Evolutionary conservation across 2,329 filamentous ascomycete species (phyloP).

Genomic region (Nemania serpens): DNA sequence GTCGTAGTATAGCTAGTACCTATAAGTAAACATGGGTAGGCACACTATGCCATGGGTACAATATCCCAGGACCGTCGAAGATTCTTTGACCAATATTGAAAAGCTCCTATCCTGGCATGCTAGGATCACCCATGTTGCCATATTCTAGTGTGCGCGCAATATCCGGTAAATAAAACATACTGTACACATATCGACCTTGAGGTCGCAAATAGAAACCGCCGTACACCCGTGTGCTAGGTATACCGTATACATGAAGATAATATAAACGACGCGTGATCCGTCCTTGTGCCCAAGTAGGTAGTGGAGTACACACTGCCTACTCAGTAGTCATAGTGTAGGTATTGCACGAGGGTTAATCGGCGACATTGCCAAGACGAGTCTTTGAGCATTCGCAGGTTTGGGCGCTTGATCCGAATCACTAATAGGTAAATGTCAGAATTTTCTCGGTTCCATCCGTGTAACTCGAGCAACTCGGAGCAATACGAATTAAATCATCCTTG

Average conservation of each 20-base stretch:
- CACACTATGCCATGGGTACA: background rate
- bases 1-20: background rate
- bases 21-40: background rate
- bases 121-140: background rate
- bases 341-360: too few relatives aligned
- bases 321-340: too few relatives aligned
- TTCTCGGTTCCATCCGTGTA: constrained; percentile 24
- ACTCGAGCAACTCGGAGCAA: constrained; percentile 16
- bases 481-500: constrained; percentile 23
- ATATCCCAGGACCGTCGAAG: too few relatives aligned
- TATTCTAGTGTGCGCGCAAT: background rate
- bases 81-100: background rate
- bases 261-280: too few relatives aligned
- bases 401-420: constrained; percentile 16
- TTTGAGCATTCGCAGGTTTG: constrained; percentile 7
- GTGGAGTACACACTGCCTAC: too few relatives aligned
- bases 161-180: too few relatives aligned
- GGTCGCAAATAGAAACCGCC: too few relatives aligned
- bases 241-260: too few relatives aligned
- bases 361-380: constrained; percentile 21
- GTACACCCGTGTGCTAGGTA: too few relatives aligned
- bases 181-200: too few relatives aligned
- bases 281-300: too few relatives aligned
- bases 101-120: background rate
- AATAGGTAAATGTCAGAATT: constrained; percentile 13